Base-by-base conservation (phyloP, 2,329 filamentous ascomycete species). In the Sporothrix globosa region DNA sequence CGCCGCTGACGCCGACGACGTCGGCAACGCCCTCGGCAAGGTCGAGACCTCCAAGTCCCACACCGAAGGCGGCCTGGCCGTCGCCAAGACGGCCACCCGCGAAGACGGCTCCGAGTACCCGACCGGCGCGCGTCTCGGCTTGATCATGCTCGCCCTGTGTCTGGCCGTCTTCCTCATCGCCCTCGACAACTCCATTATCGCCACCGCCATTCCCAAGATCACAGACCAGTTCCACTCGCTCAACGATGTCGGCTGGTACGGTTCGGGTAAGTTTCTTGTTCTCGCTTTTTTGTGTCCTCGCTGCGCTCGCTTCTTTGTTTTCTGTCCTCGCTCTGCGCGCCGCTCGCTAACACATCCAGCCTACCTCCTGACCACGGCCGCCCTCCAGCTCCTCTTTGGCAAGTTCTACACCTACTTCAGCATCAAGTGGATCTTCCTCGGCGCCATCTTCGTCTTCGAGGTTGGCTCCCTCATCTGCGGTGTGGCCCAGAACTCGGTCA, bases 141-240 rank as follows among this genome's bases (percentile, higher is more conserved):
- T 84, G 10, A 82, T 84, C 71, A 78, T 78, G n/a, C 74, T 82
- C 5, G 82, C 82, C 1, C 73, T 84, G 70, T 83, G 81, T 71
- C 74, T 84, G 24, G 80, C 78, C 54, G 81, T 84, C 9, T 83
- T 84, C 70, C 76, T 83, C 52, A 80, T 83, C 76, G 81, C 81
- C 3, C 75, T 84, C 17, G 82, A 76, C 70, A 74, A 74, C 50
- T 72, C 73, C 1, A 79, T 80, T 66, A 77, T 80, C 56, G 76
- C 78, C 4, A 79, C 78, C 6, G 78, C 78, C 52, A 79, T 80
- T 60, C 78, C 78, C 39, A 78, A 77, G 68, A 79, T 80, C 66
- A 79, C 78, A 1, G 75, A 77, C 73, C 74, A 78, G 61, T 78
- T 80, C 74, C 76, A 80, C 60, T 76, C 79, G 54, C 76, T 82